These are phyloP conservation scores for Phytopythium oedochilum DNA, from an alignment of 352 stramenopile genomes.

Conservation along the genomic window DNA sequence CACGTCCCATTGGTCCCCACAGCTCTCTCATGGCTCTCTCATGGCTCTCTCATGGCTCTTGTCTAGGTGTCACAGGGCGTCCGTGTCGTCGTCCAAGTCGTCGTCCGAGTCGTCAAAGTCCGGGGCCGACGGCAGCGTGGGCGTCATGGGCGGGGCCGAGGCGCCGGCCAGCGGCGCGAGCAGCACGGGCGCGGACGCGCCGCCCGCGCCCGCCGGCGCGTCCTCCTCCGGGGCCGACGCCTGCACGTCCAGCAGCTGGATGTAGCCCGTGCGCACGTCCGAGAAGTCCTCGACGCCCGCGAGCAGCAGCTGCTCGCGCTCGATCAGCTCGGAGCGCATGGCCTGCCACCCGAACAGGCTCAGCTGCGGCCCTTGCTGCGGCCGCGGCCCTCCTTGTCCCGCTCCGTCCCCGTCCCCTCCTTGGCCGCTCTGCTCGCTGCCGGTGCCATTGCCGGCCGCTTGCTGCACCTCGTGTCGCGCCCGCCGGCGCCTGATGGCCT, in stretches of 20 bases:
- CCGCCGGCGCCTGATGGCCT: slow-evolving; percentile 15
- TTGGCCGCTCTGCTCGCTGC: slow-evolving; percentile 3
- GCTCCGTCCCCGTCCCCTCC: slow-evolving; percentile 1
- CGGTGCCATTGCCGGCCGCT: slow-evolving; percentile 1
- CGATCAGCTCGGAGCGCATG: slow-evolving; percentile 38
- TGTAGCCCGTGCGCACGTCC: slow-evolving; percentile 27
- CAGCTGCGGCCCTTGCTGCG: slow-evolving; percentile 14
- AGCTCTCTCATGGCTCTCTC: no score
- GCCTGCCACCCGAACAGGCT: slow-evolving; percentile 52
- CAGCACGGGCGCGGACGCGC: slow-evolving; percentile 22
- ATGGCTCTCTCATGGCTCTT: no score
- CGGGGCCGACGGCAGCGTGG: slow-evolving; percentile 8
- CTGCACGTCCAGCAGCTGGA: slow-evolving; percentile 51
- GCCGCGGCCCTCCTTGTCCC: no score
- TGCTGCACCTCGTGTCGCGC: background rate
- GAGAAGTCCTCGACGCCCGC: slow-evolving; percentile 40
- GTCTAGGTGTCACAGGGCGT: slow-evolving; percentile 1
- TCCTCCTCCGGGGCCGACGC: slow-evolving; percentile 31
- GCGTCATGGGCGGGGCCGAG: slow-evolving; percentile 25
- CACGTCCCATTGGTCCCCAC: no score
- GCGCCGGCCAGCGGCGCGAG: slow-evolving; percentile 25
- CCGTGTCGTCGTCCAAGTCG: slow-evolving; percentile 4
- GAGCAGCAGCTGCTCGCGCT: slow-evolving; percentile 41
- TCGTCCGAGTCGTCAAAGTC: slow-evolving; percentile 11
- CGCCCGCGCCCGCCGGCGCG: background rate